Percentiles rank a stretch among this genome's conserved stretches.
phyloP scores from a whole-genome alignment of 768 basidiomycete genomes.

The Lentinula detonsa region DNA sequence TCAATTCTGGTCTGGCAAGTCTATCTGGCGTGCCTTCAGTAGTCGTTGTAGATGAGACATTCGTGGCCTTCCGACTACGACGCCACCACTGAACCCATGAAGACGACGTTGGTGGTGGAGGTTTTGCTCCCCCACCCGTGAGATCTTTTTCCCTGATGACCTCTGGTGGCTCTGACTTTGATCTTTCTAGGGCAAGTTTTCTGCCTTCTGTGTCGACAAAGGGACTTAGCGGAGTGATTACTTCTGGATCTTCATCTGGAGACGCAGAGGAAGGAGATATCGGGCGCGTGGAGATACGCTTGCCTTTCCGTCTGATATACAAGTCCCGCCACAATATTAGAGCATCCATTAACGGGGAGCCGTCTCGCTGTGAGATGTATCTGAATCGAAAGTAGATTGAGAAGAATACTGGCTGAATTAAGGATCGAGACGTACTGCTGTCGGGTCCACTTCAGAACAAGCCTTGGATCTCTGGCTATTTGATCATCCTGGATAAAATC shows the following conservation, averaged over 20 bases:
- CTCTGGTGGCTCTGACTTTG: conserved; percentile 36
- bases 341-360: conserved; percentile 69
- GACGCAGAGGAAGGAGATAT: conserved; percentile 23
- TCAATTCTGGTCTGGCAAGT: conserved; percentile 14
- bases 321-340: conserved; percentile 64
- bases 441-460: conserved; percentile 72
- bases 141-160: conserved; percentile 10
- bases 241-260: conserved; percentile 17
- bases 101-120: conserved; percentile 42
- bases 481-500: conserved; percentile 60
- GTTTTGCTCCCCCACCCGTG: conserved; percentile 15
- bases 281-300: conserved; percentile 22
- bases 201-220: conserved; percentile 14
- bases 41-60: conserved; percentile 7
- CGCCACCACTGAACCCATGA: conserved; percentile 90
- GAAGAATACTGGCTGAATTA: not conserved
- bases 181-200: conserved; percentile 14
- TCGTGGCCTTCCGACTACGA: conserved; percentile 37
- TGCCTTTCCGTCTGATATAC: conserved; percentile 21
- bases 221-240: conserved; percentile 10
- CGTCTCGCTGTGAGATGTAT: conserved; percentile 73
- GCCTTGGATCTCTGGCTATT: conserved; percentile 52
- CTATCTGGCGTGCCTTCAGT: not conserved
- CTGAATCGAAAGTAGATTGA: conserved; percentile 25
- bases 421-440: conserved; percentile 43